These are phyloP conservation scores for Sugiyamaella xylanicola DNA, from an alignment of 1,139 yeast species.

Conservation along the genomic window DNA sequence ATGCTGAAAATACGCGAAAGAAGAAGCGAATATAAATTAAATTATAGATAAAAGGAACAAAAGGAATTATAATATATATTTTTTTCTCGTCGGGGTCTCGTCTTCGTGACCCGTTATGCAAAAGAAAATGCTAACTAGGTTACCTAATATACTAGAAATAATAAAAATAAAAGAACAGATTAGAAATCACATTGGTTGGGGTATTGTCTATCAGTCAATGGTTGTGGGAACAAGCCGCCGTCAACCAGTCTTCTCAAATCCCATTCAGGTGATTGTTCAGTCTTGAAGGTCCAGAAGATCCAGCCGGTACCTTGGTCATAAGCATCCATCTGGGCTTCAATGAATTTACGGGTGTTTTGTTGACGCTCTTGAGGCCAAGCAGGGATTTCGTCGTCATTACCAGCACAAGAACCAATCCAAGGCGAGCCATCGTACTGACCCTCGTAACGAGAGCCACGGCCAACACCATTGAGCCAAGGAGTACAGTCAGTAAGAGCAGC, in stretches of 20 bases:
- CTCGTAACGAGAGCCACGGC: conserved; percentile 82
- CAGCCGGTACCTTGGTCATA: conserved; percentile 76
- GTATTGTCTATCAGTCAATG: conserved; percentile 63
- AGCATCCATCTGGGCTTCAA: conserved; percentile 91
- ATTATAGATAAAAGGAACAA: not conserved
- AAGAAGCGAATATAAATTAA: not conserved
- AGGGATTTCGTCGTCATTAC: conserved; percentile 51
- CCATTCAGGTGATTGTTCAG: conserved; percentile 87
- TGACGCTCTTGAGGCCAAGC: conserved; percentile 65
- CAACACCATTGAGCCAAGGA: conserved; percentile 88
- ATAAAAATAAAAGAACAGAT: conserved; percentile 2
- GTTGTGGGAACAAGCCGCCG: conserved; percentile 76
- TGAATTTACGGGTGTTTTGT: conserved; percentile 61
- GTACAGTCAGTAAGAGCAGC: conserved; percentile 96
- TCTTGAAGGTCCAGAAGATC: conserved; percentile 88
- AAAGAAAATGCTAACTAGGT: conserved; percentile 5
- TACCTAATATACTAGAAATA: not conserved
- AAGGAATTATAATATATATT: conserved; percentile 3
- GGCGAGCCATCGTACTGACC: conserved; percentile 56
- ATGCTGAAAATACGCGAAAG: too few species aligned
- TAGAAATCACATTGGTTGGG: conserved; percentile 65
- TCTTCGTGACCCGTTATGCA: conserved; percentile 2
- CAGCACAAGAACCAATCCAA: conserved; percentile 65
- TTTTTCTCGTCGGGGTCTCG: not conserved
- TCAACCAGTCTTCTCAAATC: conserved; percentile 63